A percentile compares a stretch with the other conserved stretches of the same genome.
These are phyloP conservation scores for Gossypium mustelinum DNA, from an alignment of 345 rosid species.

Conservation along the genomic window DNA sequence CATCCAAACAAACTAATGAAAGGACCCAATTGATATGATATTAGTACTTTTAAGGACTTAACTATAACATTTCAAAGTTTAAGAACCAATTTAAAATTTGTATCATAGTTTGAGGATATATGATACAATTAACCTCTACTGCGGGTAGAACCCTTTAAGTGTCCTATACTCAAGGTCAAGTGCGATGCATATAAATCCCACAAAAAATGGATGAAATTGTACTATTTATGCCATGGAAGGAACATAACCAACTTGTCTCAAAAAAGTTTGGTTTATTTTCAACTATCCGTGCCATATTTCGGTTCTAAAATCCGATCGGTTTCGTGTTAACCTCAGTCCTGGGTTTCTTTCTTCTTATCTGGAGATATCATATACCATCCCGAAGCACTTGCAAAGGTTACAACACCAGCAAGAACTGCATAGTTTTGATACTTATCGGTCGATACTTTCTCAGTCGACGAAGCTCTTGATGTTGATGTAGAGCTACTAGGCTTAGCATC, in stretches of 20 bases:
- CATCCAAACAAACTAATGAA: too few relatives aligned
- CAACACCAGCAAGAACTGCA: constrained; percentile 66
- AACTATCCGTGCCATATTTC: background rate
- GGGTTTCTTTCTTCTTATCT: constrained; percentile 60
- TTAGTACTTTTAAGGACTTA: too few relatives aligned
- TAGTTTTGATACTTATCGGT: constrained; percentile 72
- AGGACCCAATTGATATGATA: too few relatives aligned
- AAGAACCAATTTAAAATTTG: too few relatives aligned
- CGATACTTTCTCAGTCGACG: constrained; percentile 52
- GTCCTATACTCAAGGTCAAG: too few relatives aligned
- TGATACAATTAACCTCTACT: too few relatives aligned
- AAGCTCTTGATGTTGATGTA: constrained; percentile 38
- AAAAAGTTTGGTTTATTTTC: constrained; percentile 12
- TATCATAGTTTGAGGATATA: too few relatives aligned
- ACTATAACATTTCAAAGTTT: too few relatives aligned
- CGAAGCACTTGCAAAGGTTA: constrained; percentile 54
- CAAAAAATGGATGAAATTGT: too few relatives aligned
- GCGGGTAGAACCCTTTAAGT: too few relatives aligned
- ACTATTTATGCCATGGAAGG: too few relatives aligned
- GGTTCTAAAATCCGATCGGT: background rate
- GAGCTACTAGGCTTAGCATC: constrained; percentile 42
- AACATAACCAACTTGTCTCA: background rate
- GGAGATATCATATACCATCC: constrained; percentile 84
- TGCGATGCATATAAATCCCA: too few relatives aligned
- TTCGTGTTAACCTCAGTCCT: constrained; percentile 38